These are phyloP conservation scores for Dioscorea dumetorum DNA, from an alignment of 106 monocot species.

Conservation along the genomic window DNA sequence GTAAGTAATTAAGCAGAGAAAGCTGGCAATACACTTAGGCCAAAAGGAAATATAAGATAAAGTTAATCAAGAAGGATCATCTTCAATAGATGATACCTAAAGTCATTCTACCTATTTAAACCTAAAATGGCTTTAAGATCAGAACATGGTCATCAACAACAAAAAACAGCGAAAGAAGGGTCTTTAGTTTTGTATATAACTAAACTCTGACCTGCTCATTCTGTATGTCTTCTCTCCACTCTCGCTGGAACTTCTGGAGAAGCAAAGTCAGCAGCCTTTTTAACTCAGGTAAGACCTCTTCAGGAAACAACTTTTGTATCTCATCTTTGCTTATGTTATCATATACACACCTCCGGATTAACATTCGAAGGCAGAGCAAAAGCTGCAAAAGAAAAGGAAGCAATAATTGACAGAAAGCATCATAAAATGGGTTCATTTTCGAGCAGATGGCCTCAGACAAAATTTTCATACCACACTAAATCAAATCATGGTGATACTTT, in stretches of 20 bases:
- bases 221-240: constrained; percentile 61
- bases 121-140: too few relatives aligned
- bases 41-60: neutral
- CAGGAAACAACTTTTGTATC: constrained; percentile 72
- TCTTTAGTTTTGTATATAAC: too few relatives aligned
- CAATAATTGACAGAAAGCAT: neutral
- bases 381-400: constrained; percentile 40
- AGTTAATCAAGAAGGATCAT: neutral
- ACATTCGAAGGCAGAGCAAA: constrained; percentile 81
- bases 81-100: neutral
- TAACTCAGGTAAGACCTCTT: constrained; percentile 71
- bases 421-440: neutral
- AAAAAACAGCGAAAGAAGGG: too few relatives aligned
- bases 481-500: neutral
- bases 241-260: constrained; percentile 71
- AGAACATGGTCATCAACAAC: too few relatives aligned
- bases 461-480: neutral
- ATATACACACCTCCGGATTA: constrained; percentile 66
- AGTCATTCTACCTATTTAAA: too few relatives aligned
- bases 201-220: constrained; percentile 60
- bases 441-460: neutral
- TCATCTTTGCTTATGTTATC: constrained; percentile 63
- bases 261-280: constrained; percentile 68
- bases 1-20: neutral
- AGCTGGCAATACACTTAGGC: neutral